Conservation (phyloP, 768 basidiomycete genomes). For the Leucogyrophana mollusca region DNA sequence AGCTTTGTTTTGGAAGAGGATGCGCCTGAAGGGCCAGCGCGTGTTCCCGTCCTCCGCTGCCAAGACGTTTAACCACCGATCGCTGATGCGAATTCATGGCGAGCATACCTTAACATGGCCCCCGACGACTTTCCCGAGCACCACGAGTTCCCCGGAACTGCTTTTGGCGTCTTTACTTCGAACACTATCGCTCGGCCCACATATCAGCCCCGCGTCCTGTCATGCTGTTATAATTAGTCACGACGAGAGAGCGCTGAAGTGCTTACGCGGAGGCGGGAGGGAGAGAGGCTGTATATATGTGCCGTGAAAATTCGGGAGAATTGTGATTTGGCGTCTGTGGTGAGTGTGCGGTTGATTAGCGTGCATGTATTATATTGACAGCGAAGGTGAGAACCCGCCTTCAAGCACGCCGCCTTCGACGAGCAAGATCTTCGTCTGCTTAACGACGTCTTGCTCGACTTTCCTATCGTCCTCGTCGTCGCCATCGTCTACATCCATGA, state of each 20-base stretch:
- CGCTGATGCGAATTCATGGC: neutral
- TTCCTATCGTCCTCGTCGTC: slow-evolving; percentile 35
- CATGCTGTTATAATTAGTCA: neutral
- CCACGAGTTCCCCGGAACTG: slow-evolving; percentile 8
- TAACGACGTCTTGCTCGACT: slow-evolving; percentile 42
- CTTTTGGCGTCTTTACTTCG: slow-evolving; percentile 30
- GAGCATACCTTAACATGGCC: slow-evolving; percentile 45
- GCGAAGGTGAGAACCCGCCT: slow-evolving; percentile 39
- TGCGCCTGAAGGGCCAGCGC: slow-evolving; percentile 14
- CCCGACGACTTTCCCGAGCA: slow-evolving; percentile 45
- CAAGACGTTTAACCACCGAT: too few species aligned
- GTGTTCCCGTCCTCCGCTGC: slow-evolving; percentile 5
- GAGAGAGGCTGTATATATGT: slow-evolving; percentile 73
- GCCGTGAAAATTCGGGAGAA: slow-evolving; percentile 54
- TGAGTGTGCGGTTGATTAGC: neutral
- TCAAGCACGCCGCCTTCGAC: slow-evolving; percentile 66
- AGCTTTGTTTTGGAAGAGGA: slow-evolving; percentile 47
- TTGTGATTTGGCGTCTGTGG: slow-evolving; percentile 49
- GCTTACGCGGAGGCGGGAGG: slow-evolving; percentile 58
- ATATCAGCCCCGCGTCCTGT: slow-evolving; percentile 47
- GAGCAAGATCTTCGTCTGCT: slow-evolving; percentile 50
- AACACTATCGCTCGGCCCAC: slow-evolving; percentile 30
- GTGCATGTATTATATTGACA: neutral
- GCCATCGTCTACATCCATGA: slow-evolving; percentile 41
- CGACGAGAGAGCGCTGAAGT: neutral